Percentiles rank a stretch among this genome's conserved stretches.
Conservation (phyloP, 805 yeast species). For the Lipomyces yamadae region DNA sequence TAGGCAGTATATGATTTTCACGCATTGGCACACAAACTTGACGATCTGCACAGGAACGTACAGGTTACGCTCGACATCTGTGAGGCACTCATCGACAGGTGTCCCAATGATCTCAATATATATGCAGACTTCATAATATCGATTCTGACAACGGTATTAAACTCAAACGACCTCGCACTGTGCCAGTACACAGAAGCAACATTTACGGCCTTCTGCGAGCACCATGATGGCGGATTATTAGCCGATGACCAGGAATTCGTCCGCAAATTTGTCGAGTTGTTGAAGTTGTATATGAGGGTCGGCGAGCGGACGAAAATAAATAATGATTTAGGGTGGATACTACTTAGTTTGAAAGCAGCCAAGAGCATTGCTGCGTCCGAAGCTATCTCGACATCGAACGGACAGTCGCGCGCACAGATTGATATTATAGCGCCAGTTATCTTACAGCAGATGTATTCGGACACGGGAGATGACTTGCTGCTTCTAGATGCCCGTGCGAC, state of each 20-base stretch:
- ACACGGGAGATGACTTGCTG: slow-evolving; percentile 12
- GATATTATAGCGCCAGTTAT: slow-evolving; percentile 28
- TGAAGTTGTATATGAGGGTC: slow-evolving; percentile 37
- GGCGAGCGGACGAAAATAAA: slow-evolving; percentile 14
- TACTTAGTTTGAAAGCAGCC: slow-evolving; percentile 28
- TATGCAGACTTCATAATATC: slow-evolving; percentile 72
- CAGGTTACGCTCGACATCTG: slow-evolving; percentile 79
- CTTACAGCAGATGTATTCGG: slow-evolving; percentile 20
- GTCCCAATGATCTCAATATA: slow-evolving; percentile 82
- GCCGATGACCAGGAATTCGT: slow-evolving; percentile 68
- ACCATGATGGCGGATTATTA: slow-evolving; percentile 66
- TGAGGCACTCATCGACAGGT: slow-evolving; percentile 68
- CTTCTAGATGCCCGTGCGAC: slow-evolving; percentile 9
- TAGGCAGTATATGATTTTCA: slow-evolving; percentile 10
- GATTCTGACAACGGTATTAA: slow-evolving; percentile 59
- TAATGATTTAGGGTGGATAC: slow-evolving; percentile 20
- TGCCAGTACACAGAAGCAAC: slow-evolving; percentile 54
- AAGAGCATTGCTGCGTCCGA: slow-evolving; percentile 34
- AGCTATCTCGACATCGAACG: slow-evolving; percentile 27
- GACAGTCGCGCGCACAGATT: slow-evolving; percentile 28
- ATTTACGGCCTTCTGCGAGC: slow-evolving; percentile 50
- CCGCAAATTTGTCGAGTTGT: slow-evolving; percentile 50
- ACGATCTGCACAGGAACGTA: slow-evolving; percentile 52
- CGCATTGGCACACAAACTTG: background rate
- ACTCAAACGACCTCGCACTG: slow-evolving; percentile 64